Evolutionary conservation across 148 eudicot species (phyloP).

Genomic region (Salicornia ramosissima): DNA sequence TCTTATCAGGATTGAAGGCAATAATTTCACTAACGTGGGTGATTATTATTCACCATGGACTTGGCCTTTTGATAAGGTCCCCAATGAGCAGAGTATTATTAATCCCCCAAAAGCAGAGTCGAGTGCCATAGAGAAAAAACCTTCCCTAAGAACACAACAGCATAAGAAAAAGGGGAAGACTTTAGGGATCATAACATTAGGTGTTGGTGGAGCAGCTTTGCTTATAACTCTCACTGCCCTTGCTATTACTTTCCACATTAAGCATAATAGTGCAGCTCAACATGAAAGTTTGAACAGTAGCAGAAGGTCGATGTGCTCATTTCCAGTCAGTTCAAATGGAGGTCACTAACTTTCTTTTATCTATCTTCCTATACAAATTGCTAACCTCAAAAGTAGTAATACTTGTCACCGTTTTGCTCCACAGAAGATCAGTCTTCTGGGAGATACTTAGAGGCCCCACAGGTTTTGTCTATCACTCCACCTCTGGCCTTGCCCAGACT

Average conservation of each 20-base stretch:
- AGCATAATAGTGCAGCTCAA: slow-evolving; percentile 25
- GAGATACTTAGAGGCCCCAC: not conserved
- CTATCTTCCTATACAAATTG: slow-evolving; percentile 14
- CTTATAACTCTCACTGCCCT: slow-evolving; percentile 46
- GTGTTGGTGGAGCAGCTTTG: slow-evolving; percentile 51
- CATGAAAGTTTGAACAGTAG: slow-evolving; percentile 30
- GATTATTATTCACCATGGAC: slow-evolving; percentile 65
- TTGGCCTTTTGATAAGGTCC: slow-evolving; percentile 51
- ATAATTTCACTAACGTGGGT: slow-evolving; percentile 42
- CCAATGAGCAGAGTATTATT: slow-evolving; percentile 43
- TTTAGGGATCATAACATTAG: slow-evolving; percentile 43
- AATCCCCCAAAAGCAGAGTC: slow-evolving; percentile 71
- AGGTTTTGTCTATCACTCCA: not conserved
- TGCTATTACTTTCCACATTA: slow-evolving; percentile 26
- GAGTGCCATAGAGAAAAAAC: slow-evolving; percentile 56
- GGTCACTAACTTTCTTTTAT: not conserved
- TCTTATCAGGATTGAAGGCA: slow-evolving; percentile 69
- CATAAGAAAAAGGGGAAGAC: slow-evolving; percentile 44
- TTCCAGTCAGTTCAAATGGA: slow-evolving; percentile 36
- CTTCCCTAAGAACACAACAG: slow-evolving; percentile 27
- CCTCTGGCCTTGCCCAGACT: not conserved
- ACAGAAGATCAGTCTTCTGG: too few species aligned
- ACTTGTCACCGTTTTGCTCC: too few species aligned
- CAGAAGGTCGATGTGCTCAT: slow-evolving; percentile 42
- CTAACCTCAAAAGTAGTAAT: too few species aligned